Conservation (phyloP, 192 early-diverging fungal genomes). For the Backusella circina region DNA sequence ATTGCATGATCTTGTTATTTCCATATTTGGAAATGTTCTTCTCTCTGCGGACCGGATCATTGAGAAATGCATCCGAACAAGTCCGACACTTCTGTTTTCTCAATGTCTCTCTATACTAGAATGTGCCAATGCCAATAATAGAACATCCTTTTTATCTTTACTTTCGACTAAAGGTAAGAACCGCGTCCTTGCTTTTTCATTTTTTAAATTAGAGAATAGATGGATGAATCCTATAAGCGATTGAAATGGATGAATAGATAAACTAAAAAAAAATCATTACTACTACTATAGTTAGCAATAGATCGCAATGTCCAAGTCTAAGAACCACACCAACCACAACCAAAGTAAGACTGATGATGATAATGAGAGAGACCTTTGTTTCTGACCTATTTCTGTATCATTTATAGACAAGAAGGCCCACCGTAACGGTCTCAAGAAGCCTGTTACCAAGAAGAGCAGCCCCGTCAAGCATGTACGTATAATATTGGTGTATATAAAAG, state of each 20-base stretch:
- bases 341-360: slow-evolving; percentile 68
- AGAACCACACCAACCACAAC: slow-evolving; percentile 99
- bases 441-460: slow-evolving; percentile 81
- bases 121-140: not conserved
- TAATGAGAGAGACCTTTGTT: not conserved
- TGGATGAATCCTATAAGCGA: not conserved
- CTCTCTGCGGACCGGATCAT: not conserved
- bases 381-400: not conserved
- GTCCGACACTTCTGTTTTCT: not conserved
- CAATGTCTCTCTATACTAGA: not conserved
- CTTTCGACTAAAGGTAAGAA: slow-evolving; percentile 4
- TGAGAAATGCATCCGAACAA: too few species aligned
- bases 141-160: slow-evolving; percentile 4
- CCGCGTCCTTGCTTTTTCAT: not conserved
- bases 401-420: slow-evolving; percentile 89
- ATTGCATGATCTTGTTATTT: not conserved
- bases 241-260: not conserved
- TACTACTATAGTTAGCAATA: not conserved
- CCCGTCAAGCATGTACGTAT: slow-evolving; percentile 84
- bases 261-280: not conserved
- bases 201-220: not conserved
- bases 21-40: not conserved
- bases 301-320: slow-evolving; percentile 78
- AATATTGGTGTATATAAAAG: not conserved
- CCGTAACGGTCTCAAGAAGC: slow-evolving; percentile 99